A percentile compares a stretch with the other conserved stretches of the same genome.
These are phyloP conservation scores for Populus trichocarpa DNA, from an alignment of 441 rosid genomes.

Conservation along the genomic window DNA sequence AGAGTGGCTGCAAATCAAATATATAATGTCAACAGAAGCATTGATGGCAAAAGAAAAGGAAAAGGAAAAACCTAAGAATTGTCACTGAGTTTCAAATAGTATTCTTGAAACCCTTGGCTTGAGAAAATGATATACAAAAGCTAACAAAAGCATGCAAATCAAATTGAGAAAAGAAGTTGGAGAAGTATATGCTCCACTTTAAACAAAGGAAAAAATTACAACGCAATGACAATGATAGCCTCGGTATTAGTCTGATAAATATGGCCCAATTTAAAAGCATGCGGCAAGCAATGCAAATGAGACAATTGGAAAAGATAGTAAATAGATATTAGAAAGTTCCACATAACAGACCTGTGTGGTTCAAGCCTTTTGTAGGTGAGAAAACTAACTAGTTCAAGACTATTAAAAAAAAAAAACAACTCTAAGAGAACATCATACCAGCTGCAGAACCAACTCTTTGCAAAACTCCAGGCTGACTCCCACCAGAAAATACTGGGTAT, in stretches of 20 bases:
- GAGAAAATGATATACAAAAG: neutral
- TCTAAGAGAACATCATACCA: slow-evolving; percentile 45
- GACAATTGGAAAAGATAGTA: neutral
- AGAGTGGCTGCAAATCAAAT: slow-evolving; percentile 69
- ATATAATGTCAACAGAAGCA: slow-evolving; percentile 17
- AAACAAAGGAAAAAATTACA: neutral
- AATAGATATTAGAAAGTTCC: neutral
- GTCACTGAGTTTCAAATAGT: neutral
- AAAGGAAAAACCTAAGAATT: neutral
- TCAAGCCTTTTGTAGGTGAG: neutral
- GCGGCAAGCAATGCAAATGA: neutral
- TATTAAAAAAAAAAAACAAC: slow-evolving; percentile 2
- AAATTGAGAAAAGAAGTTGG: neutral
- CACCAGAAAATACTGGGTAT: slow-evolving; percentile 56
- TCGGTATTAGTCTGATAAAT: neutral
- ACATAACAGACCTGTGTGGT: neutral
- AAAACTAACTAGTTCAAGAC: slow-evolving; percentile 2
- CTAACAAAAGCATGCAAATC: neutral
- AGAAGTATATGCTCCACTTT: neutral
- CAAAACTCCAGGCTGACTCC: slow-evolving; percentile 70
- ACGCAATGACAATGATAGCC: neutral
- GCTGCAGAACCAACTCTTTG: slow-evolving; percentile 97
- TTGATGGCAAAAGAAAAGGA: neutral
- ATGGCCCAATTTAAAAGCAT: neutral
- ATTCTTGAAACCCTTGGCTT: neutral